Evolutionary conservation across 169 alveolate species (phyloP).

Genomic region (Cystoisospora suis): DNA sequence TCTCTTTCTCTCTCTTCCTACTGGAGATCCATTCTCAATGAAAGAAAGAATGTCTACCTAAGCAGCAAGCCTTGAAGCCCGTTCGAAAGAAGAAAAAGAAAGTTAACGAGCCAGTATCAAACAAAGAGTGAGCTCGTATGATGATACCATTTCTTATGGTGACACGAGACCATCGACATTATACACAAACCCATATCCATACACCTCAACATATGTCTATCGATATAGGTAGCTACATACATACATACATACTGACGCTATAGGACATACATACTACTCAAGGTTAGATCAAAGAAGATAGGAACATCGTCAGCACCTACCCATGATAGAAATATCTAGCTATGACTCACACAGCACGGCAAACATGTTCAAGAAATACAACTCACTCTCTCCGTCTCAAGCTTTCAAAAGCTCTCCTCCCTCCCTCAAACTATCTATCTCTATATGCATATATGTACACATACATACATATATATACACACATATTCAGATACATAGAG

Average conservation of each 20-base stretch:
- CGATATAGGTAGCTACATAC: background rate
- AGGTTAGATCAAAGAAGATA: background rate
- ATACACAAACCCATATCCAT: too few species aligned
- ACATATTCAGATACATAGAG: background rate
- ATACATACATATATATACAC: background rate
- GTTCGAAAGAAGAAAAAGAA: too few species aligned
- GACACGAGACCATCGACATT: too few species aligned
- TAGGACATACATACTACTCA: background rate
- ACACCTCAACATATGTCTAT: too few species aligned
- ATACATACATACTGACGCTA: background rate
- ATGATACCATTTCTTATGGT: too few species aligned
- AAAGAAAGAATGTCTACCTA: too few species aligned
- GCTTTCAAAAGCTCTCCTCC: background rate
- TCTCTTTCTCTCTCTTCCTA: too few species aligned
- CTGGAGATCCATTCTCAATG: too few species aligned
- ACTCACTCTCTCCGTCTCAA: background rate
- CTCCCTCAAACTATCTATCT: background rate
- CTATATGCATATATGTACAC: background rate
- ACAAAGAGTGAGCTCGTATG: too few species aligned
- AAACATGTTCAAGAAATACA: background rate
- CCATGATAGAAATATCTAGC: background rate
- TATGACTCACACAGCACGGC: background rate
- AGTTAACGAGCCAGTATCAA: too few species aligned
- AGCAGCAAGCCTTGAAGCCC: too few species aligned
- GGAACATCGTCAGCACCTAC: background rate